Base-by-base conservation (phyloP, 2,329 filamentous ascomycete genomes). In the Westerdykella ornata region DNA sequence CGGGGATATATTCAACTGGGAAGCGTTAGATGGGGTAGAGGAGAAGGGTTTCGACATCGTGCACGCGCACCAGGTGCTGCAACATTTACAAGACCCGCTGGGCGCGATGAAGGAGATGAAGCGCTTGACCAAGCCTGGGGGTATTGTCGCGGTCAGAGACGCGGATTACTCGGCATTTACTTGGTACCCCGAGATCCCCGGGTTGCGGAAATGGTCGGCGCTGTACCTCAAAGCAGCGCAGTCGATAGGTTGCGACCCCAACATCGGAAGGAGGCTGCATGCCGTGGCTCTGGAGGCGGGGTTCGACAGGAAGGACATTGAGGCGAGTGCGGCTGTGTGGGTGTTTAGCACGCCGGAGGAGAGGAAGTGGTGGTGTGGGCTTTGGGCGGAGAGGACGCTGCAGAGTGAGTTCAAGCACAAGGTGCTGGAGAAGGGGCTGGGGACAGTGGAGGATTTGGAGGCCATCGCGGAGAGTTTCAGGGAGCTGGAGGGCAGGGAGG, bases 41-140 rank as follows among this genome's bases (percentile, higher is more conserved):
- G 53, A 59, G 37, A 57, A 46, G 19, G 56, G 65, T 2, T 82
- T 81, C 46, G 79, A 82, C 49, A 57, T 82, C n/a, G 76, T 81
- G 5, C 73, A 75, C 50, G 72, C 70, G 17, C 75, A 79, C 51
- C 77, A 81, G 53, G 72, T 81, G 3, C 64, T 82, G 8, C 70
- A 74, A 47, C 78, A 82, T 57, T 61, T 81, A 3, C 58, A 63
- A 16, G 67, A 75, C 44, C 77, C 77, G 0, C 59, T 75, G 0
- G 53, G 59, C 2, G 72, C 74, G 3, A 56, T 81, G 43, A 59
- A 62, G 16, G 74, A 78, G 51, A 76, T 81, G 73, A 66, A 70
- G 11, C 68, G 74, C 0, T 73, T 81, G 1, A 61, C 68, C 16
- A 77, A 75, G 51, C 58, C 62, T 5, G 74, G 73, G 3, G 78